Evolutionary conservation across 2,329 filamentous ascomycete genomes (phyloP).

Genomic region (Pleoardoris graminearum): DNA sequence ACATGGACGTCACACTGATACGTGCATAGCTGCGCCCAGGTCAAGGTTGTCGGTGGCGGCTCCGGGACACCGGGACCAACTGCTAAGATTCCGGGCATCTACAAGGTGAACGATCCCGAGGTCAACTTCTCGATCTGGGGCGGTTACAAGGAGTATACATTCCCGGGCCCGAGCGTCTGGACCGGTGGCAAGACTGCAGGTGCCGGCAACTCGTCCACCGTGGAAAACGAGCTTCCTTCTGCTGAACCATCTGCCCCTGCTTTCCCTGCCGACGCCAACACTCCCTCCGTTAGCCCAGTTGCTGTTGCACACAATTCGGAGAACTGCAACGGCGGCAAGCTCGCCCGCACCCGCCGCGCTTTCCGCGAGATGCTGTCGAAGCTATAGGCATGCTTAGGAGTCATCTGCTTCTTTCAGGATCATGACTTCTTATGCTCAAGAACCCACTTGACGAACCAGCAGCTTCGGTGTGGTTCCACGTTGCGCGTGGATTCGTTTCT

Average conservation of each 20-base stretch:
- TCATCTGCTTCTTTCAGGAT: neutral
- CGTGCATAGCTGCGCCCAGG: conserved; percentile 13
- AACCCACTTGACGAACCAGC: neutral
- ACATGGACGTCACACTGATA: conserved; percentile 17
- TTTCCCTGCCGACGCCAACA: neutral
- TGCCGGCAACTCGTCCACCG: neutral
- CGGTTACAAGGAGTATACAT: neutral
- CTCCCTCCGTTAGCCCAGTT: neutral
- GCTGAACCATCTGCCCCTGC: no score
- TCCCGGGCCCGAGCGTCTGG: neutral
- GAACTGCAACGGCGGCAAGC: neutral
- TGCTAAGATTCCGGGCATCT: conserved; percentile 55
- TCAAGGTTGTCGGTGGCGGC: conserved; percentile 14
- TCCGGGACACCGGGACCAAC: conserved; percentile 47
- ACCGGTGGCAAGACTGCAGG: neutral
- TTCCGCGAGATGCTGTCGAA: neutral
- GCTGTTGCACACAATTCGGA: neutral
- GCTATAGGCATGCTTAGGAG: neutral
- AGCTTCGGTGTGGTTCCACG: neutral
- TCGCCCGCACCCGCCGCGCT: neutral
- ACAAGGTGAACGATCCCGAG: conserved; percentile 53
- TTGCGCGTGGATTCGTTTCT: neutral
- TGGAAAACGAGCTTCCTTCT: neutral
- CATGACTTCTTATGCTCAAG: neutral
- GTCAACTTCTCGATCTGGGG: neutral